Conservation (phyloP, 1,284 basidiomycete genomes). For the Microbotryum saponariae region DNA sequence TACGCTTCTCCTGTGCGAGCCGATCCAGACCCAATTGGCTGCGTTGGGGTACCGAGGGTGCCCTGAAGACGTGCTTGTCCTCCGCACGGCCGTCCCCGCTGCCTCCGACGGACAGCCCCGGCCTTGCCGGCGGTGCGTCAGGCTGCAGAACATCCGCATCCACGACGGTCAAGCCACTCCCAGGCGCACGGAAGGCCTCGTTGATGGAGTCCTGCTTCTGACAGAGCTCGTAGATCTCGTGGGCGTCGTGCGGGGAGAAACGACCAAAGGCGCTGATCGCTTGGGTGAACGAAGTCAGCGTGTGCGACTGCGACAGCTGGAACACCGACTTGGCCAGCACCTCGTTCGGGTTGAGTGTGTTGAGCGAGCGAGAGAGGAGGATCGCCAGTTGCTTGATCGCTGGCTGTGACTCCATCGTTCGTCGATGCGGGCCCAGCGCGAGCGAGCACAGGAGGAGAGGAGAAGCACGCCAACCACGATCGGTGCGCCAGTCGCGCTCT, state of each 20-base stretch:
- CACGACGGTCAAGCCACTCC: slow-evolving; percentile 10
- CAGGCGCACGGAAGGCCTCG: slow-evolving; percentile 22
- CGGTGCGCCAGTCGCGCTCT: too few species aligned
- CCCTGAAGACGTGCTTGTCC: slow-evolving; percentile 39
- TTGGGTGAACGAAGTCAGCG: slow-evolving; percentile 38
- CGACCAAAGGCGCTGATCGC: slow-evolving; percentile 78
- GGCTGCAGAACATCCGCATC: slow-evolving; percentile 23
- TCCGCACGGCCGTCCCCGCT: background rate
- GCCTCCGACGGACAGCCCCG: slow-evolving; percentile 13
- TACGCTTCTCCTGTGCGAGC: slow-evolving; percentile 77
- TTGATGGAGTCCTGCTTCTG: slow-evolving; percentile 24
- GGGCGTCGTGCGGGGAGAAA: slow-evolving; percentile 60
- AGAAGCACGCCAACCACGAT: too few species aligned
- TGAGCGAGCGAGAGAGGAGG: slow-evolving; percentile 62
- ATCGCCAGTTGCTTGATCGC: slow-evolving; percentile 25
- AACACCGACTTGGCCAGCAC: slow-evolving; percentile 67
- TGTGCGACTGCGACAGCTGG: slow-evolving; percentile 48
- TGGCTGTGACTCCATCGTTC: too few species aligned
- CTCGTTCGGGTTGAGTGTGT: slow-evolving; percentile 72
- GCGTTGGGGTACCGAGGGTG: slow-evolving; percentile 55
- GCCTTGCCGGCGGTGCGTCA: slow-evolving; percentile 6
- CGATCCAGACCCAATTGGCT: slow-evolving; percentile 78
- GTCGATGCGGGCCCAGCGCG: too few species aligned
- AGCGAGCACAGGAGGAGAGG: too few species aligned
- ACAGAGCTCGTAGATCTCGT: slow-evolving; percentile 45